Evolutionary conservation across 805 yeast genomes (phyloP).

Genomic region (Barnettozyma salicaria): DNA sequence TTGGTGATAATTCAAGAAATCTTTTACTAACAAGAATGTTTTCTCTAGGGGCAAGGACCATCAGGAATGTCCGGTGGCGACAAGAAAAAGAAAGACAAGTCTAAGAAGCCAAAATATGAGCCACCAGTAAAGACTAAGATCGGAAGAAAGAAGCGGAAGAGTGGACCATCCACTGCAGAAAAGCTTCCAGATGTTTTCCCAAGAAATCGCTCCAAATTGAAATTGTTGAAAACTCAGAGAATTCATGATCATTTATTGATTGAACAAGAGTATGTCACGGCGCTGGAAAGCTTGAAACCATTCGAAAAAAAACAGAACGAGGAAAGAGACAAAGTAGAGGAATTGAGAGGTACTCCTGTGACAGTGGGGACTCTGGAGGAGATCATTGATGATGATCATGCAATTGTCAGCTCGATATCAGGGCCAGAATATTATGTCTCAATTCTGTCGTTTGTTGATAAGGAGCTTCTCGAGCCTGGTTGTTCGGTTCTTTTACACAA

Average conservation of each 20-base stretch:
- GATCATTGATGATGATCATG: conserved; percentile 97
- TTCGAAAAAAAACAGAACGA: conserved; percentile 96
- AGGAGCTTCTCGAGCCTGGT: conserved; percentile 93
- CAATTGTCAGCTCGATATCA: conserved; percentile 91
- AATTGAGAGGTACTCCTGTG: conserved; percentile 93
- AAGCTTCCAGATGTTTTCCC: conserved; percentile 87
- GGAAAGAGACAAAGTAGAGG: conserved; percentile 92
- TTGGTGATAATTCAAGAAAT: too few relatives aligned
- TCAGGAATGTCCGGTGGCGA: conserved; percentile 45
- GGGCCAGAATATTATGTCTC: conserved; percentile 98
- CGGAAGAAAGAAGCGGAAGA: conserved; percentile 87
- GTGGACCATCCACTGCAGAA: conserved; percentile 79
- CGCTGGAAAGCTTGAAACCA: conserved; percentile 91
- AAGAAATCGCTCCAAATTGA: conserved; percentile 87
- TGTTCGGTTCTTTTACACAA: conserved; percentile 94
- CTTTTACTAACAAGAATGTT: conserved; percentile 5
- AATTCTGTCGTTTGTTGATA: conserved; percentile 93
- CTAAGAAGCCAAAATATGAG: conserved; percentile 93
- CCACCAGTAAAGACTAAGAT: conserved; percentile 96
- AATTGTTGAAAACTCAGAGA: conserved; percentile 86
- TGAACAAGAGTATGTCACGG: conserved; percentile 94
- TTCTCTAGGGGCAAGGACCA: conserved; percentile 45
- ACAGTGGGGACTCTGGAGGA: conserved; percentile 95
- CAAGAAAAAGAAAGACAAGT: conserved; percentile 56
- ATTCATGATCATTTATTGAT: conserved; percentile 91